Percentiles rank a stretch among this genome's conserved stretches.
phyloP scores from a whole-genome alignment of 2,329 filamentous ascomycete genomes.

The Pseudopyricularia javanii region DNA sequence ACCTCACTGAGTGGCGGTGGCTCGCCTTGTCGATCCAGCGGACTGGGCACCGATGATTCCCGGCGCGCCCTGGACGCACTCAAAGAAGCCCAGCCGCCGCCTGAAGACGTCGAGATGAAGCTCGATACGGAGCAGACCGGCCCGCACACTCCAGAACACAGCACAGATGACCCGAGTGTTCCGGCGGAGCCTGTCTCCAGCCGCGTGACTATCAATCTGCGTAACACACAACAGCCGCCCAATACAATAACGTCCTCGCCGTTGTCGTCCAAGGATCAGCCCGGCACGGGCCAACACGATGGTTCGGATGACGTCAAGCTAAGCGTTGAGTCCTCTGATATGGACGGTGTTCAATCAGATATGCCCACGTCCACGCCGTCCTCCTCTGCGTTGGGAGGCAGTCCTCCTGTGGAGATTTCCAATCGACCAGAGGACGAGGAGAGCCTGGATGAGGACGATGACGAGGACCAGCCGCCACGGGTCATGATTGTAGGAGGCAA shows the following conservation, averaged over 20 bases:
- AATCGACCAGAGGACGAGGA: constrained; percentile 22
- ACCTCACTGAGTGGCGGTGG: constrained; percentile 36
- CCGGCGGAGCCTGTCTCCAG: constrained; percentile 32
- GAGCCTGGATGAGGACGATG: constrained; percentile 3
- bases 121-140: constrained; percentile 23
- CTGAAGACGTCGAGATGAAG: constrained; percentile 24
- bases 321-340: constrained; percentile 33
- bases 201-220: constrained; percentile 48
- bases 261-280: constrained; percentile 21
- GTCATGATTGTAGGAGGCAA: neutral
- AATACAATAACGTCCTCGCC: constrained; percentile 30
- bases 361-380: constrained; percentile 15
- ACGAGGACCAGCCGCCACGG: constrained; percentile 1
- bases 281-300: neutral
- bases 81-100: neutral
- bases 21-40: constrained; percentile 36
- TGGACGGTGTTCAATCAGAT: constrained; percentile 19
- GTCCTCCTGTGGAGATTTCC: constrained; percentile 31
- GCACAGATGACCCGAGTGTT: constrained; percentile 9
- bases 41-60: neutral
- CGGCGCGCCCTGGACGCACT: neutral
- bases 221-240: constrained; percentile 27
- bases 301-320: constrained; percentile 1
- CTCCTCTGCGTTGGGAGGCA: constrained; percentile 25
- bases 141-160: constrained; percentile 28